phyloP scores from a whole-genome alignment of 1,284 basidiomycete genomes.

The Porodaedalea pini region DNA sequence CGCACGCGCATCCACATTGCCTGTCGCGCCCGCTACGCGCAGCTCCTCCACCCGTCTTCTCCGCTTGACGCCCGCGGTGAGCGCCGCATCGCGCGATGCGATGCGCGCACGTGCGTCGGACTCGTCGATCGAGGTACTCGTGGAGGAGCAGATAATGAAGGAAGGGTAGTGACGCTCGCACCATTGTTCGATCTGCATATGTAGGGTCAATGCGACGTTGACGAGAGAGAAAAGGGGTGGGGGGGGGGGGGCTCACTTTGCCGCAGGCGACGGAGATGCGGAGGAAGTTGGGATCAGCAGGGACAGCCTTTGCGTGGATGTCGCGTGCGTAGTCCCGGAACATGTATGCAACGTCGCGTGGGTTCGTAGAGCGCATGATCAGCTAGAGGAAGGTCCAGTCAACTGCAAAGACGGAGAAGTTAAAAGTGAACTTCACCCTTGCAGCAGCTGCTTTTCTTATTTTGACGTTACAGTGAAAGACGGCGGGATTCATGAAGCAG shows the following conservation, averaged over 20 bases:
- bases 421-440: constrained; percentile 44
- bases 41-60: constrained; percentile 25
- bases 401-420: constrained; percentile 5
- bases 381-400: constrained; percentile 47
- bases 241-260: constrained; percentile 42
- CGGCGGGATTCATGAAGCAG: constrained; percentile 92
- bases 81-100: constrained; percentile 32
- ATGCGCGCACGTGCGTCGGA: constrained; percentile 58
- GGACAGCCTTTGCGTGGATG: constrained; percentile 79
- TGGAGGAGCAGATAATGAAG: constrained; percentile 49
- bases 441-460: constrained; percentile 93
- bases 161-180: constrained; percentile 86
- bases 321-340: constrained; percentile 81
- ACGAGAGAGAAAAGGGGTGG: no score
- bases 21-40: not conserved
- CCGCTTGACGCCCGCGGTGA: constrained; percentile 34
- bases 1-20: not conserved
- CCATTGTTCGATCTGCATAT: constrained; percentile 90
- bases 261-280: constrained; percentile 77
- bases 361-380: constrained; percentile 89
- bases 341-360: constrained; percentile 86
- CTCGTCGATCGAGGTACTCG: constrained; percentile 31
- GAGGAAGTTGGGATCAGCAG: constrained; percentile 86
- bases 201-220: no score
- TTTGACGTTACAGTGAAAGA: constrained; percentile 91